phyloP scores from a whole-genome alignment of 345 rosid genomes.

The Cardamine resedifolia region DNA sequence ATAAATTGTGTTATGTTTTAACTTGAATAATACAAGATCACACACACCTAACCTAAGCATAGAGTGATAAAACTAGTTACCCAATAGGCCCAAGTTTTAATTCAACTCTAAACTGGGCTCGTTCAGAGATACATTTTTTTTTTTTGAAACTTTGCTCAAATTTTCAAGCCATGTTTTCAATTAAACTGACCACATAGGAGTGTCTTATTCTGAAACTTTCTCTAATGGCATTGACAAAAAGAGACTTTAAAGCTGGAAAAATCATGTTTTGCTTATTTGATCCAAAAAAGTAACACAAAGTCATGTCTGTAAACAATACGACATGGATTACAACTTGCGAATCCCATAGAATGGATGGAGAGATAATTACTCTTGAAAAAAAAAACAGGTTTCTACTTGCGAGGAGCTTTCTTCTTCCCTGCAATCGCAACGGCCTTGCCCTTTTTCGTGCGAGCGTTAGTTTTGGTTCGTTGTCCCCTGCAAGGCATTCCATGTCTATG shows the following conservation, averaged over 20 bases:
- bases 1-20: background rate
- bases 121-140: too few relatives aligned
- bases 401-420: constrained; percentile 47
- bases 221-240: background rate
- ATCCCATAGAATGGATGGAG: background rate
- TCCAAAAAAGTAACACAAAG: constrained; percentile 6
- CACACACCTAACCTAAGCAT: background rate
- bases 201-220: background rate
- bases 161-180: background rate
- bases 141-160: background rate
- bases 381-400: constrained; percentile 25
- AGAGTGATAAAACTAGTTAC: background rate
- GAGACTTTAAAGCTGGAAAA: background rate
- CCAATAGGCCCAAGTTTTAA: background rate
- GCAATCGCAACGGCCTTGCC: constrained; percentile 41
- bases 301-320: background rate
- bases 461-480: constrained; percentile 58
- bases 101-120: background rate
- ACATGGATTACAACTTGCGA: background rate
- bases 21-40: background rate
- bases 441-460: constrained; percentile 53
- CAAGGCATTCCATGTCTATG: constrained; percentile 55
- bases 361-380: background rate
- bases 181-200: background rate
- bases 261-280: constrained; percentile 27